Evolutionary conservation across 75 land plant species (phyloP), one percentile per base, ranked within the genome.

Genomic region (Selaginella moellendorffii): DNA sequence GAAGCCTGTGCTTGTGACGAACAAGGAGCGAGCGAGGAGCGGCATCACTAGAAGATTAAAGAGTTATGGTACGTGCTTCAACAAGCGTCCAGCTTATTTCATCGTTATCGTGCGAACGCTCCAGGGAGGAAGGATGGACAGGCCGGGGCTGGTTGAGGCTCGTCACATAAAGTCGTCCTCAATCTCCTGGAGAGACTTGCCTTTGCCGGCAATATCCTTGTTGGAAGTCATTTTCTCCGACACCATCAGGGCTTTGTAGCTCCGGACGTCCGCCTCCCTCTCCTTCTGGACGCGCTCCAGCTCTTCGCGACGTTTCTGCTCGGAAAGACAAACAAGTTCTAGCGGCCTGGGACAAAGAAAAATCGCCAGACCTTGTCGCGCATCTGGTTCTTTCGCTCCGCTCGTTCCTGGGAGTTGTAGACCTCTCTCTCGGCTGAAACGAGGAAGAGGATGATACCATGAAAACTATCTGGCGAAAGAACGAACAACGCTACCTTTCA

Each of bases 131-230:
- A n/a, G n/a, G n/a, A n/a, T n/a, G n/a, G n/a, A n/a, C n/a, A n/a
- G n/a, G n/a, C n/a, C n/a, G n/a, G n/a, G n/a, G n/a, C n/a, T n/a
- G n/a, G n/a, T n/a, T 64, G 61, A 42, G 62, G n/a, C 12, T 20
- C 27, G 54, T 89, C 74, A 92, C 97, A 92, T 92, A 68, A 92
- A 92, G 54, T 92, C 97, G 0, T 92, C 97, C 67, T 92, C 97
- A 52, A 92, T 67, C 71, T 92, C 97, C 61, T 90, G 96, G 63
- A 89, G 66, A 30, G 96, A 78, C 65, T 92, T 92, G 60, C 76
- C 81, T 24, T 77, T 68, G 27, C 85, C 54, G 58, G 96, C 86
- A 73, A 92, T 85, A 27, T 92, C 82, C 62, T 88, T 92, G 78
- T 92, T 92, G 1, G 97, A 92, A 17, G 97, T 92, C 97, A 92